Evolutionary conservation across 2,329 filamentous ascomycete species (phyloP), one percentile per base, ranked within the genome.

Genomic region (Xylaria polymorpha): DNA sequence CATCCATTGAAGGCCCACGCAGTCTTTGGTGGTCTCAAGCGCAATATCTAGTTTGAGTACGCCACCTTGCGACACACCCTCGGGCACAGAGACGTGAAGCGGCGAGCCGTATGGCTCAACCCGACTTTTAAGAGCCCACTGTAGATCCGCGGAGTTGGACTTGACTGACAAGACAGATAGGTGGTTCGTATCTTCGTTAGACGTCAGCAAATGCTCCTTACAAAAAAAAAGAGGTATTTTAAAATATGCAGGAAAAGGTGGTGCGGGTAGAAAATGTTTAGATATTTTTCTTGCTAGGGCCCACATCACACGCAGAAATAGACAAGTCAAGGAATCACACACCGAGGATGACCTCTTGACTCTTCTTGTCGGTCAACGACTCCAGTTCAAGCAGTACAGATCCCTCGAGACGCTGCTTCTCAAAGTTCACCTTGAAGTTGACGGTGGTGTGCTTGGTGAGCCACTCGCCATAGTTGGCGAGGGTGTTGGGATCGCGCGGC

Each of bases 1-100:
- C 80, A 99, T 87, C 95, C 96, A 99, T 82, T 98, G 95, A 71
- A 99, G 85, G 10, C 95, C 95, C 12, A 94, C 97, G 81, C 95
- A 98, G 76, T 92, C 88, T 61, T 92, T 87, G 0, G 96, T 98
- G 5, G 96, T 98, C 74, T 92, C 86, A 37, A 98, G 81, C 29
- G 87, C 84, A 70, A 97, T 93, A 79, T 89, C 81, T 20, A 91
- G 75, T 72, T 84, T 83, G 69, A 90, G 79, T 29, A 85, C 75
- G 25, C 84, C 80, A 60, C 88, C 88, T 78, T 85, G 87, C 64
- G 82, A 77, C 4, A 83, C 84, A 43, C 87, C 87, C 5, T 82
- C 80, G 12, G 88, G 87, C 18, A 91, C 81, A n/a, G 83, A 80
- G 68, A 95, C 85, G 72, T 88, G 88, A 69, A 95, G 83, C 18